phyloP scores from a whole-genome alignment of 352 stramenopile genomes.

The Phytopythium ostracodes region DNA sequence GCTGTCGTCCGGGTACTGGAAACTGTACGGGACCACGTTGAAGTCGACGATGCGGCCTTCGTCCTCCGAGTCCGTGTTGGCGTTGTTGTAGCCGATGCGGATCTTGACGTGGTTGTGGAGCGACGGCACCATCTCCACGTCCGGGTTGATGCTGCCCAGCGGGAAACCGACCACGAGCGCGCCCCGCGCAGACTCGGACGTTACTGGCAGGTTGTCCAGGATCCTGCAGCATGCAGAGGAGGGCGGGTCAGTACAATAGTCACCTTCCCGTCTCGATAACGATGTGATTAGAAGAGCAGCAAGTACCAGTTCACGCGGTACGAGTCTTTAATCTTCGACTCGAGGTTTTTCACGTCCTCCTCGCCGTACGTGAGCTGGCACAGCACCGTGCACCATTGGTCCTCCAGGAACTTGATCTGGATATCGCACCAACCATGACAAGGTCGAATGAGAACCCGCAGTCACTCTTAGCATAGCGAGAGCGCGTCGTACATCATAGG shows the following conservation, averaged over 20 bases:
- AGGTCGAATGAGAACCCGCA: neutral
- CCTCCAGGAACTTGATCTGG: conserved; percentile 86
- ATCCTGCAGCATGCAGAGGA: conserved; percentile 64
- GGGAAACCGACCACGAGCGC: conserved; percentile 81
- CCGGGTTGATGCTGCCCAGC: conserved; percentile 87
- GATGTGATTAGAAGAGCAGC: conserved; percentile 10
- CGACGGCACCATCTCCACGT: conserved; percentile 88
- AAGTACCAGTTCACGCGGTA: conserved; percentile 96
- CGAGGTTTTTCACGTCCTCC: conserved; percentile 88
- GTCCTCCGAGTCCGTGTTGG: conserved; percentile 51
- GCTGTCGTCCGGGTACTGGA: conserved; percentile 89
- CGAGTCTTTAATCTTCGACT: conserved; percentile 93
- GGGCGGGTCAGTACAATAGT: no score
- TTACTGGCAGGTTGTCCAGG: conserved; percentile 97
- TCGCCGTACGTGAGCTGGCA: conserved; percentile 91
- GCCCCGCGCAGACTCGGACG: conserved; percentile 61
- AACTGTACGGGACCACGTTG: conserved; percentile 95
- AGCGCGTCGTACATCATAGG: conserved; percentile 78
- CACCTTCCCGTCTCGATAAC: neutral
- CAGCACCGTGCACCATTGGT: conserved; percentile 63
- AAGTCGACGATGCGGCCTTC: conserved; percentile 98
- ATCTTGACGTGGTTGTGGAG: conserved; percentile 99
- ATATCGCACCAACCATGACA: neutral
- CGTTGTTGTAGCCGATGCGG: conserved; percentile 96
- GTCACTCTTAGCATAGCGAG: neutral